Conservation (phyloP, 164 flowering plant genomes). For the Cinnamomum micranthum region DNA sequence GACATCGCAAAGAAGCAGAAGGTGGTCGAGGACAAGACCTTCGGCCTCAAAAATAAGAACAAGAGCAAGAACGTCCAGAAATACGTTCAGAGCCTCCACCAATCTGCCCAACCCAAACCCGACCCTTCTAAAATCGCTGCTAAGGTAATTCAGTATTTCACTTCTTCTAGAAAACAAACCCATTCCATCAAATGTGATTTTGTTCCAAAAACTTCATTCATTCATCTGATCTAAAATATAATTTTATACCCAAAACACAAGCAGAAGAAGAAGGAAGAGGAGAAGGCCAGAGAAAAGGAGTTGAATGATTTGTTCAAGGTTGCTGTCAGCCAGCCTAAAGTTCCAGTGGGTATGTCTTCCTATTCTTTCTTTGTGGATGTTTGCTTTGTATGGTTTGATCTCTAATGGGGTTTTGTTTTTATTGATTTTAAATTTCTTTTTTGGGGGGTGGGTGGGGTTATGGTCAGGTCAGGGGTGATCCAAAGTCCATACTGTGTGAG, state of each 20-base stretch:
- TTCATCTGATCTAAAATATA: not conserved
- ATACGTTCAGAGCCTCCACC: slow-evolving; percentile 76
- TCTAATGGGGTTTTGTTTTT: not conserved
- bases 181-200: not conserved
- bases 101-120: slow-evolving; percentile 68
- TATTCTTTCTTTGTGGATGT: not conserved
- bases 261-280: slow-evolving; percentile 99
- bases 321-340: slow-evolving; percentile 95
- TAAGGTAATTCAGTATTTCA: slow-evolving; percentile 38
- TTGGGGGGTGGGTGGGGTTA: not conserved
- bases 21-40: slow-evolving; percentile 93
- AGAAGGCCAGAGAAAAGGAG: slow-evolving; percentile 89
- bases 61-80: slow-evolving; percentile 95
- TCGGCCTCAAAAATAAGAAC: slow-evolving; percentile 94
- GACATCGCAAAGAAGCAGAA: slow-evolving; percentile 99
- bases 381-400: not conserved
- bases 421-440: not conserved
- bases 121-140: slow-evolving; percentile 63
- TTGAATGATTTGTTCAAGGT: slow-evolving; percentile 84
- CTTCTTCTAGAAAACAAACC: not conserved
- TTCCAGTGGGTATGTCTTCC: slow-evolving; percentile 63
- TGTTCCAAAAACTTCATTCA: not conserved
- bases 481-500: slow-evolving; percentile 92
- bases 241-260: not conserved
- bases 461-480: slow-evolving; percentile 94